Conservation (phyloP, 108 stramenopile species). For the Conticribra weissflogii region DNA sequence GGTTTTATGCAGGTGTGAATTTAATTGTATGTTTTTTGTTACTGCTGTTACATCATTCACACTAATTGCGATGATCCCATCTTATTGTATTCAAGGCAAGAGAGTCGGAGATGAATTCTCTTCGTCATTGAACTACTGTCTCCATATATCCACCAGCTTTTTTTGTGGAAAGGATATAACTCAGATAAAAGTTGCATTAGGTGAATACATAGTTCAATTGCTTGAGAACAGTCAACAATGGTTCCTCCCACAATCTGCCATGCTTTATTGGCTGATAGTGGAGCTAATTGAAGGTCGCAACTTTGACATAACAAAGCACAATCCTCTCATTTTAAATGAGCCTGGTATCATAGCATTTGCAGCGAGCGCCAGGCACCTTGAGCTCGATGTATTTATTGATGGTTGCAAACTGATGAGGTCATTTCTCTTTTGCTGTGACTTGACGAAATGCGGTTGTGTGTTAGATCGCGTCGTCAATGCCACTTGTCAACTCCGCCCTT, state of each 20-base stretch:
- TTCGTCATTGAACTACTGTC: neutral
- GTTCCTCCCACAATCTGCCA: neutral
- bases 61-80: too few relatives aligned
- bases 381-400: neutral
- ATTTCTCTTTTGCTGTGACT: slow-evolving; percentile 10
- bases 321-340: neutral
- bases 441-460: neutral
- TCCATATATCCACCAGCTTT: slow-evolving; percentile 4
- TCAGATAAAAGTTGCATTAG: neutral
- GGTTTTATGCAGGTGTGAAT: slow-evolving; percentile 4
- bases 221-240: neutral
- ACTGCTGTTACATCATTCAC: too few relatives aligned
- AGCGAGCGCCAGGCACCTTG: neutral
- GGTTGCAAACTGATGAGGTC: neutral
- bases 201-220: slow-evolving; percentile 3
- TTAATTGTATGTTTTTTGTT: neutral
- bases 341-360: neutral
- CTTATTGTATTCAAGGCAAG: too few relatives aligned
- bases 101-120: slow-evolving; percentile 6
- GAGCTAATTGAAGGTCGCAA: neutral
- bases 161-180: slow-evolving; percentile 6
- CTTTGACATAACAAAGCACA: neutral
- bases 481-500: neutral
- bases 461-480: neutral
- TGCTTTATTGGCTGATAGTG: neutral